Evolutionary conservation across 306 rosid genomes (phyloP).

Genomic region (Castanospermum australe): DNA sequence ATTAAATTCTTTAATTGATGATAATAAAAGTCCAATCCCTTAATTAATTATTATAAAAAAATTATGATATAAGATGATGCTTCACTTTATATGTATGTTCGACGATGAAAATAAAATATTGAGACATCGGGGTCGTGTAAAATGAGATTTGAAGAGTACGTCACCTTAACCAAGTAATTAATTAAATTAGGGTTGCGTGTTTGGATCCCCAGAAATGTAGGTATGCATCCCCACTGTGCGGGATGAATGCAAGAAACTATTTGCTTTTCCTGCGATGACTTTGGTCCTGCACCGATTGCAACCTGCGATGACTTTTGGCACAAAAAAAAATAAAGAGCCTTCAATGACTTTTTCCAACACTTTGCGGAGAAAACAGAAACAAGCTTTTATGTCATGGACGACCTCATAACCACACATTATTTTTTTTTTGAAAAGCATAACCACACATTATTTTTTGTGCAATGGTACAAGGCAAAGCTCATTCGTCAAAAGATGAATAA

Average conservation of each 20-base stretch:
- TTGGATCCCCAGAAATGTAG: not conserved
- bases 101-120: too few relatives aligned
- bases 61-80: too few relatives aligned
- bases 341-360: too few relatives aligned
- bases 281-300: not conserved
- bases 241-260: not conserved
- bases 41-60: too few relatives aligned
- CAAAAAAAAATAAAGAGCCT: too few relatives aligned
- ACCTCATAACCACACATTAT: not conserved
- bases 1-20: too few relatives aligned
- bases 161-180: too few relatives aligned
- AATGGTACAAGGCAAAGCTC: not conserved
- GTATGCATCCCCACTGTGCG: not conserved
- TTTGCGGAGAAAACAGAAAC: not conserved
- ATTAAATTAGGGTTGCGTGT: not conserved
- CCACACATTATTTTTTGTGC: not conserved
- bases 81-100: too few relatives aligned
- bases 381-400: not conserved
- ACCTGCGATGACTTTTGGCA: slow-evolving; percentile 6
- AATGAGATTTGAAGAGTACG: too few relatives aligned
- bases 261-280: not conserved
- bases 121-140: too few relatives aligned
- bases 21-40: too few relatives aligned
- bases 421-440: not conserved
- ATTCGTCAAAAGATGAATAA: not conserved